phyloP scores from a whole-genome alignment of 1,284 basidiomycete species.

The Malassezia japonica region DNA sequence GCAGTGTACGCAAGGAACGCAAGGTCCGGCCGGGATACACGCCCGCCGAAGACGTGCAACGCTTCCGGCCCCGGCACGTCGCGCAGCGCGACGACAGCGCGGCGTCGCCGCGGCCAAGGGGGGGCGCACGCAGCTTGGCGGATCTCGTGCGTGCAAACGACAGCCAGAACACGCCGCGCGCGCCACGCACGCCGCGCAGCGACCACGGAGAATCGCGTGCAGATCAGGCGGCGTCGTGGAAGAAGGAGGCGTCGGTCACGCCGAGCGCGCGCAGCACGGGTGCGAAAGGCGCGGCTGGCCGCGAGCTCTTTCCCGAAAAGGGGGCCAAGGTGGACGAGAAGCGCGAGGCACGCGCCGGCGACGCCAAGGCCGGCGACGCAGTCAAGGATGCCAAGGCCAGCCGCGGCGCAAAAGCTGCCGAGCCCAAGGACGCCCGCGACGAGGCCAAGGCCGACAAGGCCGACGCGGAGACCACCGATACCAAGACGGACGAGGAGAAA shows the following conservation, averaged over 20 bases:
- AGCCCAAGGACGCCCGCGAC: no score
- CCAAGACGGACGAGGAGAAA: no score
- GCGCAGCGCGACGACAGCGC: background rate
- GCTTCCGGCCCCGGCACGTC: constrained; percentile 8
- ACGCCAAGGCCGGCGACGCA: no score
- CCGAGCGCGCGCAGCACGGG: no score
- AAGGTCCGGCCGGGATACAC: constrained; percentile 13
- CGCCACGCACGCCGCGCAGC: background rate
- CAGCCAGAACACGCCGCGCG: background rate
- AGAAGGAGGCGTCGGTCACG: background rate
- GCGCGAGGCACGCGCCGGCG: no score
- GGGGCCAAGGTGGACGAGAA: no score
- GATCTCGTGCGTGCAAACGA: background rate
- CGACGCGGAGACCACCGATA: no score
- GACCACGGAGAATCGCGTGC: background rate
- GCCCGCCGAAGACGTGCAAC: constrained; percentile 11
- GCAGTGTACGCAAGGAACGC: constrained; percentile 14
- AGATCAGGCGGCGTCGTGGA: background rate
- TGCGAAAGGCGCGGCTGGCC: no score
- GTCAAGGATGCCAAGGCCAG: no score
- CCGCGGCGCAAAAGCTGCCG: no score
- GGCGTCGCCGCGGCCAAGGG: background rate
- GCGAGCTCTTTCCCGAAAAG: no score
- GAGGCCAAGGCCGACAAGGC: no score
- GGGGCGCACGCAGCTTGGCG: background rate